A percentile compares a stretch with the other conserved stretches of the same genome.
phyloP scores from a whole-genome alignment of 2,329 filamentous ascomycete genomes.

The Pseudophaeomoniella oleicola region DNA sequence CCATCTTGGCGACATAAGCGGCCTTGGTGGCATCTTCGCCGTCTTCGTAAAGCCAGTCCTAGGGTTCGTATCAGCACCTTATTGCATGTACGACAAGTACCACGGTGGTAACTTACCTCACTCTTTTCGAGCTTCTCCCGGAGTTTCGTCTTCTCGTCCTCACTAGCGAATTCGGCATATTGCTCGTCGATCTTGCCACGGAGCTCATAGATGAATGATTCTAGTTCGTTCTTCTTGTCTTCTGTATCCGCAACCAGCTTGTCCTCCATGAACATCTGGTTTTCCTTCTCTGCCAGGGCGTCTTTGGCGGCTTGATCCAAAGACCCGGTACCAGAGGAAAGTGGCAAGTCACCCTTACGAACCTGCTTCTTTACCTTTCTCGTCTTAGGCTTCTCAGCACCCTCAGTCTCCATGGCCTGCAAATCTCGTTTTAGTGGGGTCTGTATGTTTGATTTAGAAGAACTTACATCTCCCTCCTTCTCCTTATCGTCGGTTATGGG shows the following conservation, averaged over 20 bases:
- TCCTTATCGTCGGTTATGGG: constrained; percentile 65
- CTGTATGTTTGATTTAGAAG: constrained; percentile 1
- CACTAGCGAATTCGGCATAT: constrained; percentile 75
- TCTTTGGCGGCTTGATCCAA: constrained; percentile 57
- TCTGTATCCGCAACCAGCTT: constrained; percentile 97
- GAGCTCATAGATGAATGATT: constrained; percentile 93
- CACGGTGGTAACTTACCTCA: constrained; percentile 55
- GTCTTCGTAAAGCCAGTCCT: constrained; percentile 98
- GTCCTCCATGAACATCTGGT: constrained; percentile 89
- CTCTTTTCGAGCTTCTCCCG: constrained; percentile 66
- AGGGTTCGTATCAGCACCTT: constrained; percentile 10
- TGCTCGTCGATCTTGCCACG: constrained; percentile 89
- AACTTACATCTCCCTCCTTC: constrained; percentile 43
- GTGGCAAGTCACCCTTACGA: constrained; percentile 86
- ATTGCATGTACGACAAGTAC: neutral
- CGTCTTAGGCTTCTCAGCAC: constrained; percentile 60
- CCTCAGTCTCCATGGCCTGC: constrained; percentile 77
- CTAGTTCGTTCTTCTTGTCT: constrained; percentile 99
- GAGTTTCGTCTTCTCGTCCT: constrained; percentile 83
- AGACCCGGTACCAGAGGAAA: constrained; percentile 68
- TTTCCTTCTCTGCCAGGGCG: constrained; percentile 64
- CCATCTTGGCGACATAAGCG: constrained; percentile 85
- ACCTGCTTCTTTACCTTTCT: constrained; percentile 99
- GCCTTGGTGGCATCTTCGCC: constrained; percentile 91
- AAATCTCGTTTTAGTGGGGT: neutral